Evolutionary conservation across 1,139 yeast species (phyloP), one percentile per base, ranked within the genome.

Genomic region (Sugiyamaella grinbergsii): DNA sequence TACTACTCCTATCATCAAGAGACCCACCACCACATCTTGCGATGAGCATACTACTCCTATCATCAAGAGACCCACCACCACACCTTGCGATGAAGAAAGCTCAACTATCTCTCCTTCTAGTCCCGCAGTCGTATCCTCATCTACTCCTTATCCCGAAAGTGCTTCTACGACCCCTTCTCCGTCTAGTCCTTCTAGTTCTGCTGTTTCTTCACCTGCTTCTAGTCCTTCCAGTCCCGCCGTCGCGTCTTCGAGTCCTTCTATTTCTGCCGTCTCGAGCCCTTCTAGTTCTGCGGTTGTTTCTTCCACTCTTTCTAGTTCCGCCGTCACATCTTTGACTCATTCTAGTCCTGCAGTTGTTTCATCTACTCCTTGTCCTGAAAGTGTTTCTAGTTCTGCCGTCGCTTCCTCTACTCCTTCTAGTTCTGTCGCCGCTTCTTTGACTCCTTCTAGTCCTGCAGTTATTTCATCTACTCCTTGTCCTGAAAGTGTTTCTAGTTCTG

Each of bases 111-210:
- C 7, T 20, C 28, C 18, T 10, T 33, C 47, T 16, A 46, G 43
- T 29, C 31, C 49, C 13, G 42, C 46, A n/a, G n/a, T n/a, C n/a
- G n/a, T n/a, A n/a, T n/a, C n/a, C n/a, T 28, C 18, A 13, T 23
- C 42, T 23, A n/a, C 6, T 10, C 3, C 47, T 51, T 19, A 51
- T 54, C 18, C 47, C 50, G 20, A 10, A n/a, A 13, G 19, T 50
- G 46, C 37, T 33, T 23, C 28, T 44, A 49, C 15, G 45, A 28
- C 36, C 22, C 49, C 13, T 39, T 49, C 22, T 40, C 18, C 15
- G 7, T 24, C 32, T 13, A 15, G 43, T 24, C 28, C 48, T 42
- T 41, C 50, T 31, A 39, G 34, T 33, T 32, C 55, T 18, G 42
- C 42, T 15, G 29, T 49, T 36, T 33, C 48, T 13, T 10, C 42